Percentiles rank a stretch among this genome's conserved stretches.
phyloP scores from a whole-genome alignment of 257 asterid species.

The Plantago ovata region DNA sequence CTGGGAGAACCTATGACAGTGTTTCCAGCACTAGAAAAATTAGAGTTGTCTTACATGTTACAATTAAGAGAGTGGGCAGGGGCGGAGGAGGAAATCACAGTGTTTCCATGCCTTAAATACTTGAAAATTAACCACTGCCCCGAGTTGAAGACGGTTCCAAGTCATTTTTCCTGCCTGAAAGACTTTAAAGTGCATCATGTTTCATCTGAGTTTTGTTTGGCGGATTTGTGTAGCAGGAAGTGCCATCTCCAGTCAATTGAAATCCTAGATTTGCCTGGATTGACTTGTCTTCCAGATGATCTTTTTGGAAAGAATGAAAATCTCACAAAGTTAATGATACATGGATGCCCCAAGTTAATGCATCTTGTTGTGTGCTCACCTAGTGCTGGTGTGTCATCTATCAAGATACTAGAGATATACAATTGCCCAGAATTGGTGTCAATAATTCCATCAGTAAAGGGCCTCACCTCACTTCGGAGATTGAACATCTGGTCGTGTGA shows the following conservation, averaged over 20 bases:
- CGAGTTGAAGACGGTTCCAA: neutral
- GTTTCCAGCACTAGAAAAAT: no score
- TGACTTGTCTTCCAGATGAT: slow-evolving; percentile 17
- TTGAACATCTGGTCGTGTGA: neutral
- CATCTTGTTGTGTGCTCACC: no score
- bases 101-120: neutral
- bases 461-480: no score
- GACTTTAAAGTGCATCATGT: neutral
- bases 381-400: neutral
- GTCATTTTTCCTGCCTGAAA: slow-evolving; percentile 17
- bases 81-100: no score
- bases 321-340: no score
- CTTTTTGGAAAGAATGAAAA: slow-evolving; percentile 4
- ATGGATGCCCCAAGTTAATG: no score
- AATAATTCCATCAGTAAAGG: no score
- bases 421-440: no score
- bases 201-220: neutral
- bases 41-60: no score
- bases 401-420: neutral
- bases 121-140: neutral
- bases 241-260: neutral
- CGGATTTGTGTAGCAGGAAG: slow-evolving; percentile 11
- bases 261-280: neutral
- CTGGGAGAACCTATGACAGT: no score
- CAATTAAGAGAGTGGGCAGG: no score